Evolutionary conservation across 306 rosid genomes (phyloP), one percentile per base, ranked within the genome.

Genomic region (Comarum palustre): DNA sequence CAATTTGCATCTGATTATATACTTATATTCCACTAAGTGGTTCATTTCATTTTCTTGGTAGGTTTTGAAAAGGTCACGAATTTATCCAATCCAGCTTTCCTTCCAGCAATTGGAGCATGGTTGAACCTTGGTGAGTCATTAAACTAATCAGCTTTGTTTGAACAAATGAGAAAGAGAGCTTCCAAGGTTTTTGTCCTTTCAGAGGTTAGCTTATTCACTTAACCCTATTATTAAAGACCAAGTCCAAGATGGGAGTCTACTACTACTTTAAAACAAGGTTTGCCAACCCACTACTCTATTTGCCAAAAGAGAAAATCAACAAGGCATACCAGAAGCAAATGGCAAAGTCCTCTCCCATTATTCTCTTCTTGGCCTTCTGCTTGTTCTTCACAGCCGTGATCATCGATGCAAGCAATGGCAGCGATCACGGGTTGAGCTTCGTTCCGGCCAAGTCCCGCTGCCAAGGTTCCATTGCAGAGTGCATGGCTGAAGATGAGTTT

Each of bases 391-490:
- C 73, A 36, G 65, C 77, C 48, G 51, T 72, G 50, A 66, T 54
- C 7, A 54, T 72, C 0, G 32, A 59, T 1, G 81, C 84, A 27
- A 67, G 84, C 41, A 12, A 32, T 20, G 31, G 72, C 46, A 66
- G 66, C 20, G 72, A 82, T 38, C 77, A 82, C 20, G 57, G 47
- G 20, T 71, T 82, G 59, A 72, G 68, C 77, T 83, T 89, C 89
- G 77, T 73, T 73, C 83, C 85, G 0, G 11, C 61, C 54, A 59
- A 76, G 72, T 4, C 80, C 32, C 58, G 67, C 2, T 92, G 93
- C 67, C 72, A 78, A 47, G 91, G 91, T 51, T 89, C 97, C 58
- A 79, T 86, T 67, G 89, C 81, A 8, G 96, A 89, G 74, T 92
- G 97, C 86, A 79, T 86, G 74, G 81, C 51, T 39, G 78, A 65